Evolutionary conservation across 768 basidiomycete species (phyloP), one percentile per base, ranked within the genome.

Genomic region (Filobasidium floriforme): DNA sequence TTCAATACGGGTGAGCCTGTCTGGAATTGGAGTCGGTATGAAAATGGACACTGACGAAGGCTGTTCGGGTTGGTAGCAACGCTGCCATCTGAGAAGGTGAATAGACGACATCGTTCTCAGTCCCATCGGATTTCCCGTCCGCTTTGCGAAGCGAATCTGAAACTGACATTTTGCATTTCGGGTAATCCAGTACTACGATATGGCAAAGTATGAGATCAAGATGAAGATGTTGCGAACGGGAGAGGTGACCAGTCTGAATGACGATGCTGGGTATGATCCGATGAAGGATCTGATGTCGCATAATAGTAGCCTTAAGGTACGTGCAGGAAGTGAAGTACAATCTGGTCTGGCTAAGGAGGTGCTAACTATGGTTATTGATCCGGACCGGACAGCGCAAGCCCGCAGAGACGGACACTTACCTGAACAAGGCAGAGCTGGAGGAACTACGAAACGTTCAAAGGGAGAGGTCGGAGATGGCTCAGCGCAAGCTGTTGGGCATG

Each of bases 171-270:
- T 1, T 41, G 14, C 24, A 18, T 24, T n/a, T 14, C 4, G 4
- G 32, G 22, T 12, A 12, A n/a, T 14, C 18, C 12, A 76, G 72
- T 96, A 92, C 78, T 94, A 94, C 77, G 85, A 92, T 73, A 90
- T 93, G 84, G 86, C 85, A 63, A 83, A 85, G 6, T 92, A 91
- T 75, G 90, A 92, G 67, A 82, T 82, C 24, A 87, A 90, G 57
- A 94, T 94, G 92, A 78, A 84, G 43, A 86, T 89, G 24, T 80
- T 94, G 59, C 86, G 91, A 54, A 82, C 86, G n/a, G 92, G 92
- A 44, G 90, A 89, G 70, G 88, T 85, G 61, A 79, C 91, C 10
- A 88, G 89, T 0, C 87, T 88, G 7, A 70, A 84, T 3, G 84
- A 87, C 63, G 87, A 88, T 73, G 73, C 69, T 10, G 68, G 68